A percentile compares a stretch with the other conserved stretches of the same genome.
Conservation (phyloP, 108 stramenopile genomes). For the Skeletonema costatum region DNA sequence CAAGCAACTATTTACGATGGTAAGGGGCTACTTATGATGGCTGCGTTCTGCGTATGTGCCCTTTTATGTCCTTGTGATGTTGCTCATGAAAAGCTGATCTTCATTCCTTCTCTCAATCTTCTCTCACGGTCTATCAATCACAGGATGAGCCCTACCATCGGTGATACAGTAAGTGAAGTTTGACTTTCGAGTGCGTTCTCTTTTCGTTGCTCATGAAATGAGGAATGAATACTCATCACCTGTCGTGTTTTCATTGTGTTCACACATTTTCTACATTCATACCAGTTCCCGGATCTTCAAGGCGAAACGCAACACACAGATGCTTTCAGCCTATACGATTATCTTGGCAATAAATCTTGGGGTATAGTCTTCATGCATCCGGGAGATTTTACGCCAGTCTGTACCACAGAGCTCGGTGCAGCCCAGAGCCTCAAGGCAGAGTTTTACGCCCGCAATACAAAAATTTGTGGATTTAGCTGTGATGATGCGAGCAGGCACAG, state of each 20-base stretch:
- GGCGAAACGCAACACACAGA: constrained; percentile 36
- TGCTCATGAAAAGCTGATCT: not conserved
- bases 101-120: not conserved
- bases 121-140: not conserved
- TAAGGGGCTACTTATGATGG: not conserved
- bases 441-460: constrained; percentile 49
- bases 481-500: constrained; percentile 21
- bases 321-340: constrained; percentile 46
- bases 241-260: not conserved
- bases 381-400: constrained; percentile 71
- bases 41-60: not conserved
- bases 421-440: constrained; percentile 48
- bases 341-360: constrained; percentile 44
- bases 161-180: not conserved
- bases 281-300: constrained; percentile 46
- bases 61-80: not conserved
- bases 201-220: not conserved
- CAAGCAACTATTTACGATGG: not conserved
- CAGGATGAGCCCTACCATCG: not conserved
- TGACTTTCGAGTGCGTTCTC: too few relatives aligned
- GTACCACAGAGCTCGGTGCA: constrained; percentile 80
- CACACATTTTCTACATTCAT: not conserved
- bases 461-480: constrained; percentile 44
- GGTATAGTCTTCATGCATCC: constrained; percentile 54
- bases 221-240: not conserved